Evolutionary conservation across 164 flowering plant genomes (phyloP), one percentile per base, ranked within the genome.

Genomic region (Chimonanthus salicifolius): DNA sequence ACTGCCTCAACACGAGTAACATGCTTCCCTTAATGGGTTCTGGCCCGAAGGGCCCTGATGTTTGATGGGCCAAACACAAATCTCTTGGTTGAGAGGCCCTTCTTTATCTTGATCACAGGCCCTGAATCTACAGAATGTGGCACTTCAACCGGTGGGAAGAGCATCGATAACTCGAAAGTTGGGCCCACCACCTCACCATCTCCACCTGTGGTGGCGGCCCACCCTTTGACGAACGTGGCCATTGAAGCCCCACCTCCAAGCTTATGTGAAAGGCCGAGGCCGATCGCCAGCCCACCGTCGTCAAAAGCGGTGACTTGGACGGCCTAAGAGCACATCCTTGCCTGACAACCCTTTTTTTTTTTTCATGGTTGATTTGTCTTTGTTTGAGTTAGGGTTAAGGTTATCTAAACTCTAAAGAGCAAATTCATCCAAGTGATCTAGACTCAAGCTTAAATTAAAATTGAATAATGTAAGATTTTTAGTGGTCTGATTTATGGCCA

Each of bases 271-370:
- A 84, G 21, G 51, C 80, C 74, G 0, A 80, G 13, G 43, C 81
- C 76, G 16, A 87, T 33, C 0, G 72, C 82, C 0, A 81, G 43
- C 4, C 87, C 90, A 2, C 88, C 86, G 16, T 82, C 78, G 4
- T 74, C 77, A 51, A 87, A 85, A 47, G 70, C 4, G 74, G 72
- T 87, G 70, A 78, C 73, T 68, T 86, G 88, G 58, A 86, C 58
- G 0, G 76, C 83, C 83, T 2, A 82, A 10, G 4, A 71, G 62
- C 0, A 71, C 16, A 2, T 75, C 78, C n/a, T 18, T n/a, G 3
- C 66, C 75, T 20, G 21, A 0, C 21, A 20, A 0, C 21, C 21
- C 21, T 20, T 20, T 20, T 20, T 20, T 20, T 20, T 20, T 20
- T 20, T 20, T 20, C 21, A 20, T 20, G 21, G 21, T 20, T 20